Conservation (phyloP, 805 yeast species). For the Naumovozyma baii region DNA sequence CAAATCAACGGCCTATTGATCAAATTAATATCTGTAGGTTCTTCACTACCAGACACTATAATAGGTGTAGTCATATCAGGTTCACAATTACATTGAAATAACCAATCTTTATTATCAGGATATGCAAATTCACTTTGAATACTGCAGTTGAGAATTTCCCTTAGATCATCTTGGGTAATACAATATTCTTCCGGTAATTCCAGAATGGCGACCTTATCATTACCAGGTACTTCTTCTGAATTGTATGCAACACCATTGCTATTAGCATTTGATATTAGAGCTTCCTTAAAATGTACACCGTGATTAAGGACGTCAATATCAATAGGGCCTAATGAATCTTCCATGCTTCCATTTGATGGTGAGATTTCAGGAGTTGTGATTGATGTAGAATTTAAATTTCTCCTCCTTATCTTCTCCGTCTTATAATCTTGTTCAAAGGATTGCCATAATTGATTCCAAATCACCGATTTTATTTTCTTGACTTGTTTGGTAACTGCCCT, state of each 20-base stretch:
- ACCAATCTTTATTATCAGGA: constrained; percentile 24
- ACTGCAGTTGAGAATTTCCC: constrained; percentile 13
- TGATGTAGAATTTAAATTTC: constrained; percentile 1
- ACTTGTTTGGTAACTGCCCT: constrained; percentile 17
- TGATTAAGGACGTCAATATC: constrained; percentile 9
- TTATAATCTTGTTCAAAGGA: constrained; percentile 23
- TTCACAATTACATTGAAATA: constrained; percentile 22
- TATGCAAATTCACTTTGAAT: constrained; percentile 10
- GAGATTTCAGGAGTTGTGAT: neutral
- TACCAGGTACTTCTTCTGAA: neutral
- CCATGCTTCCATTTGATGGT: neutral
- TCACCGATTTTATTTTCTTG: constrained; percentile 20
- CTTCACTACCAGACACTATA: constrained; percentile 2
- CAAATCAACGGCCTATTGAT: constrained; percentile 20
- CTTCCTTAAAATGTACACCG: constrained; percentile 9
- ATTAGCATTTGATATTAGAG: constrained; percentile 1
- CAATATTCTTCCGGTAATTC: constrained; percentile 26
- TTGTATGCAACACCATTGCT: neutral
- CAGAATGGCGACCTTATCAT: constrained; percentile 1
- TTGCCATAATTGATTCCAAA: constrained; percentile 26
- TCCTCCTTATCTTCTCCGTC: constrained; percentile 12
- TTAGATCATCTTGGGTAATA: constrained; percentile 20
- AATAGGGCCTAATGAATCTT: constrained; percentile 3
- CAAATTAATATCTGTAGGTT: constrained; percentile 9
- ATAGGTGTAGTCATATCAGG: constrained; percentile 2